Evolutionary conservation across 148 eudicot species (phyloP), one percentile per base, ranked within the genome.

Genomic region (Fagopyrum homotropicum): DNA sequence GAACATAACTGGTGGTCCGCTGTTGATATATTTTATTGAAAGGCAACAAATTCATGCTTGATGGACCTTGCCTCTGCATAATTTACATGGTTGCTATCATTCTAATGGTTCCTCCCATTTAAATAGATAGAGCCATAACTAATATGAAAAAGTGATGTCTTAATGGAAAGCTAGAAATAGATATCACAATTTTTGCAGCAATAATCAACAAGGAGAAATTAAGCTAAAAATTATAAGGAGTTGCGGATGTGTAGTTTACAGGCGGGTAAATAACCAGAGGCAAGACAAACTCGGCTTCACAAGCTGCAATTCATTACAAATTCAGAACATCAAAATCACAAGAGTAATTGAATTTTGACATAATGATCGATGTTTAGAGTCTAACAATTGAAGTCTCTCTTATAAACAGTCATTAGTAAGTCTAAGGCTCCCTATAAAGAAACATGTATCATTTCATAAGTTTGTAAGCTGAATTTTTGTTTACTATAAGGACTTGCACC

Each of bases 1-100:
- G 86, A 81, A 78, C 82, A 83, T 81, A 51, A 80, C 83, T 6
- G 85, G 83, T 68, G 89, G 90, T 79, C 84, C 91, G 69, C 80
- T 82, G 74, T 72, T 76, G 45, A 87, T 77, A 75, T 90, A 92
- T 73, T 79, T 90, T 19, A 75, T 61, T 44, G 77, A 82, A 74
- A 78, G 50, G 82, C 83, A 26, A 47, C 78, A 40, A 69, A 76
- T 43, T 81, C 90, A 48, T 73, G 74, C 79, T 88, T 82, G 75
- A 83, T 88, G 64, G 92, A 93, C 66, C 85, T 82, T 52, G 85
- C 81, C 69, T 82, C 87, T 59, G 69, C 72, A 70, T 86, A 66
- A 40, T 66, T 57, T 69, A 82, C 85, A 73, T 83, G 81, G 77
- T 75, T 85, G 60, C 76, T 51, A 79, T 79, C 80, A 66, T 75